Evolutionary conservation across 2,329 filamentous ascomycete genomes (phyloP).

Genomic region (Fusarium anthophilum): DNA sequence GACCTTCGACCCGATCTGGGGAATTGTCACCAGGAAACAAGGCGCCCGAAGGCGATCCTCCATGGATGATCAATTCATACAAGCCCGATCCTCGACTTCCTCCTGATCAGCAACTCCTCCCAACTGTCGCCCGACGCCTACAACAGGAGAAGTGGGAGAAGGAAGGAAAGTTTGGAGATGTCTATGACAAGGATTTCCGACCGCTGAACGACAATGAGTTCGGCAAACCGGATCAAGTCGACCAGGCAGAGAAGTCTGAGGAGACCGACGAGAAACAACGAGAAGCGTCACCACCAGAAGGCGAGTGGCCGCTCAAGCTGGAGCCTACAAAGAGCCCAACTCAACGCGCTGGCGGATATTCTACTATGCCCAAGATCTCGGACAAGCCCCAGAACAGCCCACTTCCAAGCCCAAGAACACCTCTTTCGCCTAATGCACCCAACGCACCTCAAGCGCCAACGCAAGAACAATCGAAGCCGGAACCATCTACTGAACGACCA

Average conservation of each 20-base stretch:
- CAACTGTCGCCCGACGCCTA: constrained; percentile 89
- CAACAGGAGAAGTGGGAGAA: constrained; percentile 96
- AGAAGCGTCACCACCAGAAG: constrained; percentile 20
- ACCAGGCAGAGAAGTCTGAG: constrained; percentile 49
- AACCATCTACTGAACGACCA: constrained; percentile 18
- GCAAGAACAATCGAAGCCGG: constrained; percentile 30
- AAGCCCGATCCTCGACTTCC: constrained; percentile 94
- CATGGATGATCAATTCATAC: constrained; percentile 94
- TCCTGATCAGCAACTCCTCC: constrained; percentile 93
- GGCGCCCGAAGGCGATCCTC: constrained; percentile 90
- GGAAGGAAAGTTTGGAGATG: constrained; percentile 84
- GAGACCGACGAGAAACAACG: constrained; percentile 26
- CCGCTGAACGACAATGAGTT: constrained; percentile 76
- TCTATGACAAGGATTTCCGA: constrained; percentile 89
- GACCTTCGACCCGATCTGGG: constrained; percentile 71
- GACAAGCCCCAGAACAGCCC: constrained; percentile 48
- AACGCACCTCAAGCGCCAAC: constrained; percentile 39
- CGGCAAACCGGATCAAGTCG: constrained; percentile 57
- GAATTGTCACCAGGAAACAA: constrained; percentile 62
- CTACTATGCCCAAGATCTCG: constrained; percentile 69
- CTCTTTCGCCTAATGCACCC: constrained; percentile 51
- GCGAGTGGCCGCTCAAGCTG: constrained; percentile 70
- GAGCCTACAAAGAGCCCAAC: constrained; percentile 59
- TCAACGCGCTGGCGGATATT: constrained; percentile 61
- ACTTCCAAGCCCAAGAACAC: constrained; percentile 57